A percentile compares a stretch with the other conserved stretches of the same genome.
Evolutionary conservation across 2,329 filamentous ascomycete species (phyloP).

Genomic region (Blastomyces silverae): DNA sequence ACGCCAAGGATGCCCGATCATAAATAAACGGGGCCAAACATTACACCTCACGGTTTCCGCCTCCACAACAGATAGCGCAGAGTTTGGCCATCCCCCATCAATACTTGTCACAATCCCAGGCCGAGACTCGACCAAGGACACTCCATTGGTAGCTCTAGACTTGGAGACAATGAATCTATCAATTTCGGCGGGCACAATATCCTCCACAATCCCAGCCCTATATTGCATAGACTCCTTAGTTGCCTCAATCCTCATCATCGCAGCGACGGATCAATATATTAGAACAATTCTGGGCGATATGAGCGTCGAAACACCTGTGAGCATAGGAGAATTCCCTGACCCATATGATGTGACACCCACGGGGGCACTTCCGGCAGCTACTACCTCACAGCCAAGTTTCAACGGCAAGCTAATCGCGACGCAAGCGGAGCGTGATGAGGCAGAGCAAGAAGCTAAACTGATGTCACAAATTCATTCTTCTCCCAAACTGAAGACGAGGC

Average conservation of each 20-base stretch:
- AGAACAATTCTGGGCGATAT: conserved; percentile 37
- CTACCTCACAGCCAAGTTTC: conserved; percentile 23
- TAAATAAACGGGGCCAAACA: conserved; percentile 30
- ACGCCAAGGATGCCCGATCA: conserved; percentile 31
- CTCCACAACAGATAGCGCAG: conserved; percentile 25
- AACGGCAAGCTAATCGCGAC: conserved; percentile 34
- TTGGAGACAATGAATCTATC: conserved; percentile 38
- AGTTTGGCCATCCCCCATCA: conserved; percentile 29
- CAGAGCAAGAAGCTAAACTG: conserved; percentile 33
- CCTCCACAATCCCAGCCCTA: conserved; percentile 39
- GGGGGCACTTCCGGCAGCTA: conserved; percentile 16
- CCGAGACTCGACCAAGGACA: conserved; percentile 31
- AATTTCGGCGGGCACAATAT: conserved; percentile 38
- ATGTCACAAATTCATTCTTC: conserved; percentile 32
- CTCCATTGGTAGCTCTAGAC: conserved; percentile 40
- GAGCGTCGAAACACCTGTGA: conserved; percentile 26
- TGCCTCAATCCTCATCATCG: conserved; percentile 41
- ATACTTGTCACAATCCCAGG: conserved; percentile 38
- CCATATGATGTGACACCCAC: conserved; percentile 15
- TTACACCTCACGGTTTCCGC: conserved; percentile 40
- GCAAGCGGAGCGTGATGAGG: conserved; percentile 40
- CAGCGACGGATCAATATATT: conserved; percentile 39
- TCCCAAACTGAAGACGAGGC: conserved; percentile 19
- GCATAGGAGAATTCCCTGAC: conserved; percentile 15
- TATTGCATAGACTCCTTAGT: conserved; percentile 46